Evolutionary conservation across 495 filamentous ascomycete genomes (phyloP).

Genomic region (Penicillium lividum): DNA sequence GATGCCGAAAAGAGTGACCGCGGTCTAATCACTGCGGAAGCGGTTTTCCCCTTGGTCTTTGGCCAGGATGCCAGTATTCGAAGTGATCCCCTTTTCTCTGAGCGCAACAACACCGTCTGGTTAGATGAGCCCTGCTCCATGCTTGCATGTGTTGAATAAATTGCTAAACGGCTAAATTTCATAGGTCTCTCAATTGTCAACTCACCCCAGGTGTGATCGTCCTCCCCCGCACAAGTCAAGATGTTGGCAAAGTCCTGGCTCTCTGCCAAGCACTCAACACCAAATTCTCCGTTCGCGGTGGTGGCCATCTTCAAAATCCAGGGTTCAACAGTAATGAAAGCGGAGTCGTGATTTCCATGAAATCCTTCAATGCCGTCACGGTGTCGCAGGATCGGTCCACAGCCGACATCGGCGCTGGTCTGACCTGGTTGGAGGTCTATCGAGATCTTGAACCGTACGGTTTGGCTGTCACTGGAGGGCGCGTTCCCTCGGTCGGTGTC

Average conservation of each 20-base stretch:
- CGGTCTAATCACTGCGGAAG: not conserved
- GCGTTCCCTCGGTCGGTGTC: not conserved
- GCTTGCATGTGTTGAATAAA: slow-evolving; percentile 6
- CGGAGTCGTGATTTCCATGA: not conserved
- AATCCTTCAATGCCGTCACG: not conserved
- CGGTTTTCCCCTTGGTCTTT: slow-evolving; percentile 13
- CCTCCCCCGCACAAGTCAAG: slow-evolving; percentile 2
- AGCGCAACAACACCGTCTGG: too few relatives aligned
- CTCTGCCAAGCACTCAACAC: slow-evolving; percentile 13
- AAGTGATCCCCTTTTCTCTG: not conserved
- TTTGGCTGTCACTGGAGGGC: not conserved
- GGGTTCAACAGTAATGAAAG: slow-evolving; percentile 16
- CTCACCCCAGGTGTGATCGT: slow-evolving; percentile 12
- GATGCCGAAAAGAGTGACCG: not conserved
- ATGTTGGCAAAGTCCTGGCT: slow-evolving; percentile 14
- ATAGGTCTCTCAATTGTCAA: slow-evolving; percentile 20
- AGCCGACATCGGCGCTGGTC: not conserved
- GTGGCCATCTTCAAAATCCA: slow-evolving; percentile 17
- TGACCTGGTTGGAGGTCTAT: not conserved
- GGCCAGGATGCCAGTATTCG: slow-evolving; percentile 9
- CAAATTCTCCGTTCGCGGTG: slow-evolving; percentile 20
- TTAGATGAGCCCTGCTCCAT: too few relatives aligned
- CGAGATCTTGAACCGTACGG: not conserved
- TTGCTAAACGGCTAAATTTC: slow-evolving; percentile 10
- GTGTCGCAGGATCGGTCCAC: not conserved